Evolutionary conservation across 1,139 yeast genomes (phyloP).

Genomic region (Geotrichum restrictum): DNA sequence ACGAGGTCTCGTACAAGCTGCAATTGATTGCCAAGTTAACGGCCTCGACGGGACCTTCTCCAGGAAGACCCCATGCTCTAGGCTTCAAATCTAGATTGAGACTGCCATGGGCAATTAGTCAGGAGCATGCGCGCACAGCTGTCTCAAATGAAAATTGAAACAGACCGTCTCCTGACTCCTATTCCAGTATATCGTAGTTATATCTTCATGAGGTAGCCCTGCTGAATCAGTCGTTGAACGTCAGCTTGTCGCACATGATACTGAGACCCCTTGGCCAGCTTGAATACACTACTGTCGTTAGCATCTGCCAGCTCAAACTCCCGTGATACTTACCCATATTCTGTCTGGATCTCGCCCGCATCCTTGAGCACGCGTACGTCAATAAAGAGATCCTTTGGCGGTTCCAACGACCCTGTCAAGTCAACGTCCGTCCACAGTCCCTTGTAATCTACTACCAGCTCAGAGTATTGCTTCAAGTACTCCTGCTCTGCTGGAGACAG

Average conservation of each 20-base stretch:
- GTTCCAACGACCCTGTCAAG: conserved; percentile 77
- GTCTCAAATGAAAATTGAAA: too few species aligned
- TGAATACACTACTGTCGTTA: conserved; percentile 52
- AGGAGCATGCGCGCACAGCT: too few species aligned
- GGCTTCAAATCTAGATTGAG: too few species aligned
- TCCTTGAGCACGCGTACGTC: conserved; percentile 91
- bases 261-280: conserved; percentile 90
- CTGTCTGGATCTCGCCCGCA: conserved; percentile 97
- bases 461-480: conserved; percentile 66
- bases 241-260: conserved; percentile 91
- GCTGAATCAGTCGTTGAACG: conserved; percentile 89
- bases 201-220: conserved; percentile 82
- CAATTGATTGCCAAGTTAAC: too few species aligned
- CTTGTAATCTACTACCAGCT: conserved; percentile 68
- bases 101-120: too few species aligned
- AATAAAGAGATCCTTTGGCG: conserved; percentile 86
- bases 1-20: too few species aligned
- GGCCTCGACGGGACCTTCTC: too few species aligned
- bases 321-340: conserved; percentile 58
- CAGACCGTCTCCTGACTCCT: too few species aligned
- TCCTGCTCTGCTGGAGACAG: conserved; percentile 77
- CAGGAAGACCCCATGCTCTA: too few species aligned
- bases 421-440: conserved; percentile 83
- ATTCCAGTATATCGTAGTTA: conserved; percentile 30
- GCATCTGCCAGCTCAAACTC: neutral